phyloP scores from a whole-genome alignment of 768 basidiomycete genomes.

The Tricholoma terreum region DNA sequence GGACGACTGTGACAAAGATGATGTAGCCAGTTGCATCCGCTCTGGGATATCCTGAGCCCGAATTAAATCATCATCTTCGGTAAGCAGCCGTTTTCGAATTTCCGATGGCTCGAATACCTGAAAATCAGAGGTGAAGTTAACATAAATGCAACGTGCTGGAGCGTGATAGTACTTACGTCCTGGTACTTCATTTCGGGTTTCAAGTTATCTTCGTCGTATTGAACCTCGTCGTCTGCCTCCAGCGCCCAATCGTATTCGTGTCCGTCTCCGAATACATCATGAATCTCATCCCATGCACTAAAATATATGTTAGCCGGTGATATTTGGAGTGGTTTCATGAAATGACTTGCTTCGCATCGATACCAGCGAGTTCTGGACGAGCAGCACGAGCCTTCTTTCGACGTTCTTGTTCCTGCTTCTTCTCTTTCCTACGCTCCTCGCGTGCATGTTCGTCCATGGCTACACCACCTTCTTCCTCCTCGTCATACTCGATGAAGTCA shows the following conservation, averaged over 20 bases:
- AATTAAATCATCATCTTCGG: constrained; percentile 92
- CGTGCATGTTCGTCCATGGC: constrained; percentile 74
- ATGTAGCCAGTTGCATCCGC: constrained; percentile 89
- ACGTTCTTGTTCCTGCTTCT: constrained; percentile 64
- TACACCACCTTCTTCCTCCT: constrained; percentile 70
- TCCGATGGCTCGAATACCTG: constrained; percentile 98
- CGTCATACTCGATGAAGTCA: constrained; percentile 79
- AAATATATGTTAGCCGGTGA: constrained; percentile 10
- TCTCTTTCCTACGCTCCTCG: constrained; percentile 69
- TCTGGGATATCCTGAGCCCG: constrained; percentile 90
- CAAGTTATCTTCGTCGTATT: constrained; percentile 40
- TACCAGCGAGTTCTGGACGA: constrained; percentile 71
- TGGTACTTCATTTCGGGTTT: constrained; percentile 81
- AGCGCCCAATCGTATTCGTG: constrained; percentile 96
- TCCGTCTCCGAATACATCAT: constrained; percentile 95
- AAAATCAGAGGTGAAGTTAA: constrained; percentile 4
- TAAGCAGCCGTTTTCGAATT: constrained; percentile 84
- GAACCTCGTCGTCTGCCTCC: constrained; percentile 70
- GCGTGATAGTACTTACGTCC: constrained; percentile 52
- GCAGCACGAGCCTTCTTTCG: constrained; percentile 60
- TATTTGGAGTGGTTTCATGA: constrained; percentile 1
- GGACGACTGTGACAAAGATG: constrained; percentile 70
- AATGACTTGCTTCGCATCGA: constrained; percentile 72
- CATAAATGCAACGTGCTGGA: constrained; percentile 4
- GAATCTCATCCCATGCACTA: constrained; percentile 94